Percentiles rank a stretch among this genome's conserved stretches.
Evolutionary conservation across 441 rosid species (phyloP).

Genomic region (Lepidium campestre): DNA sequence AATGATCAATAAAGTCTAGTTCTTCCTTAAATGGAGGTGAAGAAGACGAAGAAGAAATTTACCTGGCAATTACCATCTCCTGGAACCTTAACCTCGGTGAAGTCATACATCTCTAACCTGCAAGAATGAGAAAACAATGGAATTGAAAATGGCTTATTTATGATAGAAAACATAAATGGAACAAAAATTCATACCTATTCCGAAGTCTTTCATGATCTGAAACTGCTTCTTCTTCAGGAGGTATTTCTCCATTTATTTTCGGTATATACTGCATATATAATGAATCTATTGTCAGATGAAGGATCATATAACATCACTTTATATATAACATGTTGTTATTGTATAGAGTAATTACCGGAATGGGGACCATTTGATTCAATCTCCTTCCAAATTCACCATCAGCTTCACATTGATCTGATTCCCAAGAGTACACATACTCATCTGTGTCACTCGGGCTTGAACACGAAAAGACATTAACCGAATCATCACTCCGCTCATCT

Average conservation of each 20-base stretch:
- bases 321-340: not conserved
- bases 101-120: slow-evolving; percentile 46
- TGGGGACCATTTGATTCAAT: slow-evolving; percentile 54
- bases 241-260: slow-evolving; percentile 67
- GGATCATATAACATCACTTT: not conserved
- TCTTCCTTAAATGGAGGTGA: not conserved
- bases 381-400: slow-evolving; percentile 56
- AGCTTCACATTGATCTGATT: slow-evolving; percentile 39
- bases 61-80: slow-evolving; percentile 80
- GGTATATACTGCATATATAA: slow-evolving; percentile 52
- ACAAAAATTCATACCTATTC: slow-evolving; percentile 34
- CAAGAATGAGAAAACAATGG: not conserved
- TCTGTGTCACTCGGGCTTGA: slow-evolving; percentile 46
- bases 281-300: not conserved
- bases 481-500: slow-evolving; percentile 36
- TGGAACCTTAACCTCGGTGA: slow-evolving; percentile 50
- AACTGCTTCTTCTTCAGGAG: slow-evolving; percentile 63
- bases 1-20: not conserved
- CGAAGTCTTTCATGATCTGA: slow-evolving; percentile 70
- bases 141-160: slow-evolving; percentile 5
- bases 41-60: slow-evolving; percentile 10
- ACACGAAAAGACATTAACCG: slow-evolving; percentile 34
- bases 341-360: slow-evolving; percentile 37
- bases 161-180: not conserved
- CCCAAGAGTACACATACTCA: slow-evolving; percentile 46